Evolutionary conservation across 768 basidiomycete genomes (phyloP), one percentile per base, ranked within the genome.

Genomic region (Leccinum uliginosum): DNA sequence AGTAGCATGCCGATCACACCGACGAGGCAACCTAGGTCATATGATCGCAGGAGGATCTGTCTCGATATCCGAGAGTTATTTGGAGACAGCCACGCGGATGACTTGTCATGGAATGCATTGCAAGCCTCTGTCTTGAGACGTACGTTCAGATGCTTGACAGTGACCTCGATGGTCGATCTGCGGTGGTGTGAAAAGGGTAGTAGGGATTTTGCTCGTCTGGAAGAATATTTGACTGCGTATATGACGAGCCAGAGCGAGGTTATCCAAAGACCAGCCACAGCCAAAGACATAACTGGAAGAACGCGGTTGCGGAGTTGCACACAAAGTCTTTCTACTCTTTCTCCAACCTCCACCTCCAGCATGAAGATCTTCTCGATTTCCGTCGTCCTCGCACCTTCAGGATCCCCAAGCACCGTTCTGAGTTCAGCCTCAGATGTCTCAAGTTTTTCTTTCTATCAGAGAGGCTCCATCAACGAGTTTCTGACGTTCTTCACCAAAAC

Each of bases 401-500:
- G 81, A 30, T 83, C 84, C 15, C 71, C 86, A 15, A 78, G 81
- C n/a, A 81, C 81, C 5, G 71, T 85, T 30, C 83, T 98, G 29
- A 77, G 78, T 61, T 80, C 75, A 38, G 85, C 87, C 15, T 83
- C 80, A 45, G 96, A 98, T 68, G 81, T 98, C 14, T 90, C 88
- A 26, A 87, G 87, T 11, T 98, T 95, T 78, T 88, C 89, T 29
- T 98, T 98, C 79, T 97, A 95, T 74, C 93, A 97, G 75, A 79
- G 83, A 59, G 87, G 91, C 48, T 85, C 89, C 17, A 85, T 96
- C 51, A 83, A 78, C 51, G 96, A 98, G 75, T 98, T 98, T 74
- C 82, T 98, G 84, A 80, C 83, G 24, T 98, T 98, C 81, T 89
- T 97, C 72, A 84, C 89, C 47, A 93, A 86, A 80, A 98, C 94